A percentile compares a stretch with the other conserved stretches of the same genome.
Evolutionary conservation across 176 grass and related monocot genomes (phyloP).

Genomic region (Pharus latifolius): DNA sequence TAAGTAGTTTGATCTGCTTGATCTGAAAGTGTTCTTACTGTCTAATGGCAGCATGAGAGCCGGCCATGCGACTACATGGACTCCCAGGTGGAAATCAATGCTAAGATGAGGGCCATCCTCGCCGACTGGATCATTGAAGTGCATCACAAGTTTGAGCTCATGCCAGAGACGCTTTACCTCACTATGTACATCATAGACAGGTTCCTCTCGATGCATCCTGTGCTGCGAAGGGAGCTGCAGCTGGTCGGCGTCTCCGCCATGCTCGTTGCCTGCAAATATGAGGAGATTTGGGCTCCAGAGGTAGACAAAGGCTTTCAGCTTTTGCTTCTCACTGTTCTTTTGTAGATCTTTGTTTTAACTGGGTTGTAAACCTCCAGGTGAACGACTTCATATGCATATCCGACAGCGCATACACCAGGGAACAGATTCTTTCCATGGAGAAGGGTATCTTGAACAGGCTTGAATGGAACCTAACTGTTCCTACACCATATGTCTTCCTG

Average conservation of each 20-base stretch:
- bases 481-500: constrained; percentile 73
- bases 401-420: constrained; percentile 65
- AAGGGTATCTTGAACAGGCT: constrained; percentile 82
- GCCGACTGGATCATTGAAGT: constrained; percentile 93
- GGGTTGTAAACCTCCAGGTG: constrained; percentile 35
- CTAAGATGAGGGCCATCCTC: constrained; percentile 85
- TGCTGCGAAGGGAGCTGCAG: constrained; percentile 76
- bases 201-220: constrained; percentile 54
- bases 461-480: constrained; percentile 88
- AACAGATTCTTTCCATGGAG: constrained; percentile 80
- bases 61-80: constrained; percentile 68
- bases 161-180: constrained; percentile 83
- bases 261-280: constrained; percentile 92
- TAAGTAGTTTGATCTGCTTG: background rate
- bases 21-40: constrained; percentile 4
- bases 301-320: constrained; percentile 27
- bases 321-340: background rate
- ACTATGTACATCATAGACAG: constrained; percentile 64
- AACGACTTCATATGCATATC: constrained; percentile 91
- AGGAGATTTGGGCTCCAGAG: constrained; percentile 97
- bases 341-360: background rate
- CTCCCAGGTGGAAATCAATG: constrained; percentile 71
- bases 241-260: constrained; percentile 74
- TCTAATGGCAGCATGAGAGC: constrained; percentile 35
- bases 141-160: constrained; percentile 85